Conservation (phyloP, 2,329 filamentous ascomycete genomes). For the Chaetomium globosum region DNA sequence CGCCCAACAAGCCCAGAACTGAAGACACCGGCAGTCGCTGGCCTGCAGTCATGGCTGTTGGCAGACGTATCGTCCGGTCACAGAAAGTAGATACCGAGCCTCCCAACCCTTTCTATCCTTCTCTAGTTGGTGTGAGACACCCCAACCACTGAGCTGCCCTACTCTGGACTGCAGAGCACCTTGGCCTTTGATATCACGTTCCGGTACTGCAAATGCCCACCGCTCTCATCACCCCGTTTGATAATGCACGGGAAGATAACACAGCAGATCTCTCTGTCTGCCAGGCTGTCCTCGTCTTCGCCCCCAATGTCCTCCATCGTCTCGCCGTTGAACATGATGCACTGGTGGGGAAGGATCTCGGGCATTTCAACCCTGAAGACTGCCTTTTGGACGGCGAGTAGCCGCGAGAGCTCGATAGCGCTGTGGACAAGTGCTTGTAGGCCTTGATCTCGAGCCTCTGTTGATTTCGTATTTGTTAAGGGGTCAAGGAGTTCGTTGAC, state of each 20-base stretch:
- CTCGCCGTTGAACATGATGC: conserved; percentile 57
- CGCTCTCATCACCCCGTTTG: conserved; percentile 67
- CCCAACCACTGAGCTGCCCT: conserved; percentile 30
- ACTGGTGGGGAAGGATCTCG: conserved; percentile 55
- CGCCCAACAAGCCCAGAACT: not conserved
- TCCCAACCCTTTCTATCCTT: not conserved
- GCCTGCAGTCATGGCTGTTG: not conserved
- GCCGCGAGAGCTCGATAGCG: conserved; percentile 59
- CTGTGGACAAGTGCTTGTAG: conserved; percentile 56
- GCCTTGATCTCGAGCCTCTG: conserved; percentile 53
- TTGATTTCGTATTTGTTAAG: conserved; percentile 49
- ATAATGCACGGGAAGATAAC: conserved; percentile 66
- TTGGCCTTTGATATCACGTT: conserved; percentile 69
- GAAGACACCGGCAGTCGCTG: not conserved
- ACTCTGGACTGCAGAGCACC: conserved; percentile 61
- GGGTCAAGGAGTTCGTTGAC: conserved; percentile 55
- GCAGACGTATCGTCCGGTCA: not conserved
- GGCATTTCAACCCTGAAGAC: conserved; percentile 61
- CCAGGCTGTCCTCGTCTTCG: conserved; percentile 59
- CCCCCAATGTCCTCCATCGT: conserved; percentile 69
- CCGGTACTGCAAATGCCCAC: conserved; percentile 60
- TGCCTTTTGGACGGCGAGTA: conserved; percentile 62
- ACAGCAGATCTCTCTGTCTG: conserved; percentile 59
- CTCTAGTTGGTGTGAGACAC: not conserved
- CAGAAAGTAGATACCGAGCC: not conserved